Evolutionary conservation across 345 rosid species (phyloP).

Genomic region (Eucalyptus guilfoylei): DNA sequence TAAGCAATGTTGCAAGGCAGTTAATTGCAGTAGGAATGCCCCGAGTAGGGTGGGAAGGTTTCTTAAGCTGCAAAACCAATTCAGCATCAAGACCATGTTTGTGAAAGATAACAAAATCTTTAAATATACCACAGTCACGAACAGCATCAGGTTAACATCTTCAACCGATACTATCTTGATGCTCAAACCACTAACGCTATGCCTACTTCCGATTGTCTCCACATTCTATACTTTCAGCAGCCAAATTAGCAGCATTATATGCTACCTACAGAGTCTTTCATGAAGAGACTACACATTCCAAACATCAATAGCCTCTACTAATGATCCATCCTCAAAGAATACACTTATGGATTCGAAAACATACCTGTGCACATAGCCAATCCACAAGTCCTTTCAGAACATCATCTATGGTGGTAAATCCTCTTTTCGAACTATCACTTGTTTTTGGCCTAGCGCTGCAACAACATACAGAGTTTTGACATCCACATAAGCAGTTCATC

Average conservation of each 20-base stretch:
- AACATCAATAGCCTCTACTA: background rate
- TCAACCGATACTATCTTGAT: background rate
- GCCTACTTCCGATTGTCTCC: background rate
- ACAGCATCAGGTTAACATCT: background rate
- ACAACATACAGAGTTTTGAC: background rate
- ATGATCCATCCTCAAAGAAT: background rate
- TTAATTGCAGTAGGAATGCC: conserved; percentile 66
- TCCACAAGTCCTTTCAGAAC: conserved; percentile 87
- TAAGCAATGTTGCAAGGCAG: conserved; percentile 68
- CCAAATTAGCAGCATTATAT: background rate
- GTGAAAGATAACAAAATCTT: background rate
- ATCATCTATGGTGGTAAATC: conserved; percentile 55
- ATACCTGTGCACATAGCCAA: conserved; percentile 96
- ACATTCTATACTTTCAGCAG: background rate
- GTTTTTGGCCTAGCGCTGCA: conserved; percentile 68
- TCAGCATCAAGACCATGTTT: background rate
- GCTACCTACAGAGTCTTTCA: background rate
- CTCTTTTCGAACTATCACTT: conserved; percentile 48
- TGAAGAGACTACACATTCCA: background rate
- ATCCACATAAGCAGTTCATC: background rate
- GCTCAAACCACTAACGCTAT: background rate
- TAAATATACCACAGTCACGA: background rate
- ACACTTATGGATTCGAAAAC: background rate
- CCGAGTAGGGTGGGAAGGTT: conserved; percentile 81
- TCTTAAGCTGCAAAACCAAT: conserved; percentile 51